phyloP scores from a whole-genome alignment of 768 basidiomycete genomes.

The Rhodotorula toruloides region DNA sequence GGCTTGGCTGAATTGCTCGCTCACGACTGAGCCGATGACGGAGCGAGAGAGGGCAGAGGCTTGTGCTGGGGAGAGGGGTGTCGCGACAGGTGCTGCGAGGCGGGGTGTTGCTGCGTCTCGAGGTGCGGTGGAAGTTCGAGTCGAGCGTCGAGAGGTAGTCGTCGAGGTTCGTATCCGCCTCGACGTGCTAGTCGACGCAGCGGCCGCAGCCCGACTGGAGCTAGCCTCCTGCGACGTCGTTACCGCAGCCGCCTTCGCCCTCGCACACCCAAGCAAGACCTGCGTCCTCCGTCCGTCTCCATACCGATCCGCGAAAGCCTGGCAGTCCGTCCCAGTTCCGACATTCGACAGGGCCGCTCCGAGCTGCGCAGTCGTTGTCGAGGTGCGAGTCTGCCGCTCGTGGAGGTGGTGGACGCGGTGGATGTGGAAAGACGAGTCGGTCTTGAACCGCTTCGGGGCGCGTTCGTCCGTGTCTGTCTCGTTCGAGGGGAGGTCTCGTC shows the following conservation, averaged over 20 bases:
- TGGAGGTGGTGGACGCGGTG: constrained; percentile 4
- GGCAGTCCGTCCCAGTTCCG: neutral
- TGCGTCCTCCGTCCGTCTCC: neutral
- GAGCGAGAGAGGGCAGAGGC: too few species aligned
- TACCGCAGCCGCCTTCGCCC: neutral
- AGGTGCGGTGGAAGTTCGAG: neutral
- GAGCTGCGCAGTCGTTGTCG: neutral
- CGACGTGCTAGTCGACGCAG: neutral
- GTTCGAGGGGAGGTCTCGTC: neutral
- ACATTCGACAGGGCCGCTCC: neutral
- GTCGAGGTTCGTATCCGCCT: neutral
- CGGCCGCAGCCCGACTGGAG: neutral
- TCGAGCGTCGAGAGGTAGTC: neutral
- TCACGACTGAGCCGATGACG: too few species aligned
- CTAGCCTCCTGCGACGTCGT: too few species aligned
- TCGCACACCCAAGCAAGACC: neutral
- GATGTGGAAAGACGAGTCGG: neutral
- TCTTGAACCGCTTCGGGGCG: neutral
- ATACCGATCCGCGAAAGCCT: neutral
- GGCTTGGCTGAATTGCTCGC: neutral
- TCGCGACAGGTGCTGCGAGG: too few species aligned
- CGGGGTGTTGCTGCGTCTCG: too few species aligned
- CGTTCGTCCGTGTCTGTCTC: too few species aligned
- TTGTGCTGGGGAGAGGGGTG: too few species aligned
- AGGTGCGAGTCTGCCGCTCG: constrained; percentile 3